Conservation (phyloP, 2,329 filamentous ascomycete genomes). For the Colletotrichum tamarilloi region DNA sequence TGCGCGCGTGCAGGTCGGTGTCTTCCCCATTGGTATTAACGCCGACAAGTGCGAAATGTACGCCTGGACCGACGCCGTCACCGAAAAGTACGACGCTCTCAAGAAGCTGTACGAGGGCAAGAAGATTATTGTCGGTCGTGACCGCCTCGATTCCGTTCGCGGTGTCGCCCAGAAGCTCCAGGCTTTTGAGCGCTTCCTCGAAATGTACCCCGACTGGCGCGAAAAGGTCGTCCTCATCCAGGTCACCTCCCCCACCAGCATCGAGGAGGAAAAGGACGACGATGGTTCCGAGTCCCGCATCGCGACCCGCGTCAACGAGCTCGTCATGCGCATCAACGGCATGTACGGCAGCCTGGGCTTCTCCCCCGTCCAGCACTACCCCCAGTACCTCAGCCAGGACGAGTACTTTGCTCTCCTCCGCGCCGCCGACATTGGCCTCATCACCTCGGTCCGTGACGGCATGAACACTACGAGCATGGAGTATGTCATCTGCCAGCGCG, state of each 20-base stretch:
- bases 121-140: conserved; percentile 94
- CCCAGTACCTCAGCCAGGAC: conserved; percentile 88
- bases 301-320: conserved; percentile 87
- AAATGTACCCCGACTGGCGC: conserved; percentile 90
- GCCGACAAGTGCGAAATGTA: conserved; percentile 80
- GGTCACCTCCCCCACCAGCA: conserved; percentile 87
- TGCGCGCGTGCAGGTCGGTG: conserved; percentile 87
- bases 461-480: conserved; percentile 99
- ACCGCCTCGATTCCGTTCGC: conserved; percentile 91
- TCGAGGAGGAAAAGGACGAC: conserved; percentile 79
- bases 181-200: conserved; percentile 92
- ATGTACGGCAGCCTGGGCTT: conserved; percentile 88
- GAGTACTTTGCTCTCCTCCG: conserved; percentile 97
- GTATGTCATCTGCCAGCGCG: conserved; percentile 92
- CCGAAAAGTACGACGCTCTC: conserved; percentile 78
- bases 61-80: conserved; percentile 77
- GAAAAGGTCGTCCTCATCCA: conserved; percentile 94
- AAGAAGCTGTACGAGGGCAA: conserved; percentile 85
- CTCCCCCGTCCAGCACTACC: conserved; percentile 92
- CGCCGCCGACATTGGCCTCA: conserved; percentile 89
- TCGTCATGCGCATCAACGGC: conserved; percentile 93
- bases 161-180: conserved; percentile 96
- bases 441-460: conserved; percentile 94
- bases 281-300: conserved; percentile 79
- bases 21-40: conserved; percentile 95